A percentile compares a stretch with the other conserved stretches of the same genome.
These are phyloP conservation scores for Aspergillus kassunensis DNA, from an alignment of 495 filamentous ascomycete species.

Conservation along the genomic window DNA sequence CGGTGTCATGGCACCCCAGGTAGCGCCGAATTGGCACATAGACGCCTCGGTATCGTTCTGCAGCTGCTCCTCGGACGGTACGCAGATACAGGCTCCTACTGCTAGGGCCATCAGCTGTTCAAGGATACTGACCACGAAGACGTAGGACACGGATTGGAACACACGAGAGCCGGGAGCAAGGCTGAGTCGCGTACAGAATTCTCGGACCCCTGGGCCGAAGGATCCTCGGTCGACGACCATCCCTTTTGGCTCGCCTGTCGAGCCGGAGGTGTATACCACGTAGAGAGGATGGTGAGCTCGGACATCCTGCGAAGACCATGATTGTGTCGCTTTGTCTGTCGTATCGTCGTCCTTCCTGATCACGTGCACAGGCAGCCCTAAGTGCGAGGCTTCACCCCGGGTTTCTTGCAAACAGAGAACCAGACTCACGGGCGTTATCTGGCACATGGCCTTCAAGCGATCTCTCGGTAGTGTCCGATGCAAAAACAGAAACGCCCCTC, in stretches of 20 bases:
- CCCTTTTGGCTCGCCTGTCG: constrained; percentile 34
- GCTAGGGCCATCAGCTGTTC: constrained; percentile 32
- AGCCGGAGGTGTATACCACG: constrained; percentile 33
- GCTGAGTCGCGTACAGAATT: constrained; percentile 26
- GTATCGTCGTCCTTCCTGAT: background rate
- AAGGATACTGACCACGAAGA: constrained; percentile 27
- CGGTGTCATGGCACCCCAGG: constrained; percentile 26
- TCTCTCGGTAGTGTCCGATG: background rate
- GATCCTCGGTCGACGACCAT: constrained; percentile 19
- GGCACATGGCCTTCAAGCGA: too few relatives aligned
- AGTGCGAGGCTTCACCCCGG: too few relatives aligned
- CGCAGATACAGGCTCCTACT: constrained; percentile 31
- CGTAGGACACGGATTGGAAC: constrained; percentile 51
- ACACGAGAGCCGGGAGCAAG: constrained; percentile 41
- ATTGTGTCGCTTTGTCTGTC: constrained; percentile 30
- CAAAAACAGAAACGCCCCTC: background rate
- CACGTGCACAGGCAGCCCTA: too few relatives aligned
- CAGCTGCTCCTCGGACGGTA: constrained; percentile 27
- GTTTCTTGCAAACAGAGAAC: too few relatives aligned
- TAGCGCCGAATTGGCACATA: constrained; percentile 24
- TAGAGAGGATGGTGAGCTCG: constrained; percentile 14
- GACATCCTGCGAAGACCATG: constrained; percentile 4
- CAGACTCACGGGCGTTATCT: too few relatives aligned
- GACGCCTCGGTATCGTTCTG: constrained; percentile 14
- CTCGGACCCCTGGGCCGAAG: background rate